These are phyloP conservation scores for Scheffersomyces stipitis DNA, from an alignment of 805 yeast genomes.

Conservation along the genomic window DNA sequence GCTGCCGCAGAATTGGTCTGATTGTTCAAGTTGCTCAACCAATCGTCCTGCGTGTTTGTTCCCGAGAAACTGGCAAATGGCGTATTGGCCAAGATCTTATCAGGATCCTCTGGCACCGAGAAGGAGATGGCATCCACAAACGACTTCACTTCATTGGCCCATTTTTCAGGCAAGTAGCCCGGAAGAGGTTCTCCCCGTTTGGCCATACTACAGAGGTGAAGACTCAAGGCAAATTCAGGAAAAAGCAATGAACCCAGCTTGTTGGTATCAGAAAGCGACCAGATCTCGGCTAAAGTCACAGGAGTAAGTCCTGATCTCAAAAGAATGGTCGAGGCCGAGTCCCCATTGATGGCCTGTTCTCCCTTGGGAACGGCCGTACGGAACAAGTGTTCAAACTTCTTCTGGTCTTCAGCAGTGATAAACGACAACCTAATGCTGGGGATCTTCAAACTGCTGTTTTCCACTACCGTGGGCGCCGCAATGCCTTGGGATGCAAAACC, in stretches of 20 bases:
- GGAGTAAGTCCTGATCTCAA: conserved; percentile 79
- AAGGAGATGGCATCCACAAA: conserved; percentile 88
- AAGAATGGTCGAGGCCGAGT: conserved; percentile 74
- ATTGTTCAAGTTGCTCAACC: conserved; percentile 35
- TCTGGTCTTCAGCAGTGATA: conserved; percentile 81
- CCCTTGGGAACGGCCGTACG: conserved; percentile 71
- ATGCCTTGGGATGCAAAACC: conserved; percentile 44
- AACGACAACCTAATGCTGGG: conserved; percentile 81
- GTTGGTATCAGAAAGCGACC: conserved; percentile 90
- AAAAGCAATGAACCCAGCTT: conserved; percentile 82
- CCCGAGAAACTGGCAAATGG: conserved; percentile 36
- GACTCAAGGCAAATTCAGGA: conserved; percentile 92
- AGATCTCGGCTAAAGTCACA: conserved; percentile 73
- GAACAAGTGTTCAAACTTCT: conserved; percentile 81
- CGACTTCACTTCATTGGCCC: conserved; percentile 81
- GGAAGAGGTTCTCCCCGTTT: conserved; percentile 82
- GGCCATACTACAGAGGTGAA: conserved; percentile 79
- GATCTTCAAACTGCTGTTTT: conserved; percentile 60
- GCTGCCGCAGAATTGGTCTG: conserved; percentile 14
- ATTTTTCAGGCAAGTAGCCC: conserved; percentile 62
- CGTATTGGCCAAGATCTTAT: conserved; percentile 41
- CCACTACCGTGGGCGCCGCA: conserved; percentile 42
- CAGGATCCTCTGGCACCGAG: conserved; percentile 61
- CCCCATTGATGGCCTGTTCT: conserved; percentile 69
- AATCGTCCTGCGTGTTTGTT: conserved; percentile 19